Conservation (phyloP, 108 stramenopile species). For the Hondaea fermentalgiana region DNA sequence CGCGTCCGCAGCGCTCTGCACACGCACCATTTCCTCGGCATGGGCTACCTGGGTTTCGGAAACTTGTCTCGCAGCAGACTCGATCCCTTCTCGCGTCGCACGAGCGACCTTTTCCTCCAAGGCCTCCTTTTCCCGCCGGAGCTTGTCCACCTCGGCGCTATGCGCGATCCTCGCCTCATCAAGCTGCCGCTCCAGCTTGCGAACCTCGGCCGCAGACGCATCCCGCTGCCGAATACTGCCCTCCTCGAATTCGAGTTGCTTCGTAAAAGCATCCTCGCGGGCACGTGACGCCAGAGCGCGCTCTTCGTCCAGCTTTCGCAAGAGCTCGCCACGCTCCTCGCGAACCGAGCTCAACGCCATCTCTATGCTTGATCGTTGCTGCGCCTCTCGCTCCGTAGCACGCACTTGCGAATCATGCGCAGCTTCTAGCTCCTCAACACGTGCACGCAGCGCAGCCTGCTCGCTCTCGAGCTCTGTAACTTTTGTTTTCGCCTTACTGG, state of each 20-base stretch:
- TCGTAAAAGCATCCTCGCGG: not conserved
- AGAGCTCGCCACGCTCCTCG: not conserved
- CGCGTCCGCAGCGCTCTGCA: not conserved
- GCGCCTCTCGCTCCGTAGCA: not conserved
- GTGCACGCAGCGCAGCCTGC: not conserved
- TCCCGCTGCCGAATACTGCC: not conserved
- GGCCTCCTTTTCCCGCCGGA: not conserved
- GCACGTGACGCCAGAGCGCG: not conserved
- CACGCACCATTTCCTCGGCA: not conserved
- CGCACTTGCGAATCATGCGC: not conserved
- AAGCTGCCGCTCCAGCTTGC: not conserved
- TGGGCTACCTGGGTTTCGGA: not conserved
- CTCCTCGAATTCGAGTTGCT: not conserved
- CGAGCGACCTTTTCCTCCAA: not conserved
- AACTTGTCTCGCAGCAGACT: not conserved
- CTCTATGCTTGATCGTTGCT: not conserved
- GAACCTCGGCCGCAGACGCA: not conserved
- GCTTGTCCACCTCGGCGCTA: not conserved
- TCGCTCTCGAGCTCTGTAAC: not conserved
- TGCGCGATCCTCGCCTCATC: not conserved
- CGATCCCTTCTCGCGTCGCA: not conserved
- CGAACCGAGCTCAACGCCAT: not conserved
- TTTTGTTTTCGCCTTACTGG: not conserved
- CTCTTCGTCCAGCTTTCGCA: not conserved
- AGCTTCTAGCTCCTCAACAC: not conserved